These are phyloP conservation scores for Coemansia sp. DNA, from an alignment of 192 early-diverging fungal genomes.

Conservation along the genomic window DNA sequence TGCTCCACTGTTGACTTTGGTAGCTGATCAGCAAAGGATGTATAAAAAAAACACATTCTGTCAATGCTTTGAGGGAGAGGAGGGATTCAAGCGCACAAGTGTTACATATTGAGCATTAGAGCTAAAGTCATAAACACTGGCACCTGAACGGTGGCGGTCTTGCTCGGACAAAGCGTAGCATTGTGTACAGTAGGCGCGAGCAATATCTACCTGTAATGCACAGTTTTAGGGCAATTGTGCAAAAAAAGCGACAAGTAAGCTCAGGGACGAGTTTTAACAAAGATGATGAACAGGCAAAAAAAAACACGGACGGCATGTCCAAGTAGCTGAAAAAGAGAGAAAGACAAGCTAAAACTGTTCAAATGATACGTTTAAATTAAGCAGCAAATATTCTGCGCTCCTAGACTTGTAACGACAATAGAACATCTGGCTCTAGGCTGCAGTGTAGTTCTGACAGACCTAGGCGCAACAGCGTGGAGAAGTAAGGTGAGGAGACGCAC, in stretches of 20 bases:
- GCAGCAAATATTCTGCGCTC: not conserved
- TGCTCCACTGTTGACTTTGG: not conserved
- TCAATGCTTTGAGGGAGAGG: not conserved
- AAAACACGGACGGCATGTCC: not conserved
- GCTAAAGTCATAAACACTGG: not conserved
- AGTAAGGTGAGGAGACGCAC: not conserved
- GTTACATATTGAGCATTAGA: not conserved
- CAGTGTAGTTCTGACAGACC: not conserved
- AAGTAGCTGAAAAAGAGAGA: not conserved
- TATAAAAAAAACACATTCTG: too few relatives aligned
- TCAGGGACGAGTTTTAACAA: not conserved
- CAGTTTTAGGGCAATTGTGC: not conserved
- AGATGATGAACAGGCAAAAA: not conserved
- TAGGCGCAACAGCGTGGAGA: not conserved
- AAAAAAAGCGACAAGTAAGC: not conserved
- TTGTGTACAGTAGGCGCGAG: too few relatives aligned
- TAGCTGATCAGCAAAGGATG: too few relatives aligned
- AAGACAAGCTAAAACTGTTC: not conserved
- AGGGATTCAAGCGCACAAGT: not conserved
- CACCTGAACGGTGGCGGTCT: not conserved
- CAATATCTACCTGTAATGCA: not conserved
- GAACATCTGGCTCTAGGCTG: not conserved
- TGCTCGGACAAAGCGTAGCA: not conserved
- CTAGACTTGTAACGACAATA: not conserved
- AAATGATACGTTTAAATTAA: not conserved